Evolutionary conservation across 768 basidiomycete genomes (phyloP).

Genomic region (Gelatoporia subvermispora): DNA sequence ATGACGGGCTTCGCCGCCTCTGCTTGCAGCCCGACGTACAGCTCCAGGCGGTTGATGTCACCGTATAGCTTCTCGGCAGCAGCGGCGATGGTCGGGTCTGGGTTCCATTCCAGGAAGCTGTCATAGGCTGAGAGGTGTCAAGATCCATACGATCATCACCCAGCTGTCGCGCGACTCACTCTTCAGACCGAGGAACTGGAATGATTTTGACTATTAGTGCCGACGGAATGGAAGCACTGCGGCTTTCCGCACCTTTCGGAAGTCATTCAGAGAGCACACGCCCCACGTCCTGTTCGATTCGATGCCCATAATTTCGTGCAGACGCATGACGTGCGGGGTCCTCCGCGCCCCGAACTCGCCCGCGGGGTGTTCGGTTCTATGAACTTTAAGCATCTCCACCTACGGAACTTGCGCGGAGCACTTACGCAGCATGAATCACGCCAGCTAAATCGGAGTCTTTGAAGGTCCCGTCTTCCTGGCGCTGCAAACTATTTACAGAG

Average conservation of each 20-base stretch:
- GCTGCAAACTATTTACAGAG: constrained; percentile 59
- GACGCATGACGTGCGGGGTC: constrained; percentile 63
- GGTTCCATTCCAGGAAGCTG: constrained; percentile 80
- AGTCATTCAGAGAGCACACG: constrained; percentile 80
- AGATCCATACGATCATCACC: too few relatives aligned
- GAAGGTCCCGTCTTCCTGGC: constrained; percentile 58
- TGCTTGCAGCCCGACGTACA: constrained; percentile 78
- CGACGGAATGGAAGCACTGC: neutral
- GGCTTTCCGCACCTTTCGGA: constrained; percentile 48
- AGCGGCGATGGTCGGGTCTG: constrained; percentile 58
- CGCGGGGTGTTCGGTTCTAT: constrained; percentile 67
- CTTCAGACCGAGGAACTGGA: constrained; percentile 70
- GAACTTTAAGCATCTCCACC: neutral
- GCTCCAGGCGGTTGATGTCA: constrained; percentile 68
- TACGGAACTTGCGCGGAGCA: constrained; percentile 6
- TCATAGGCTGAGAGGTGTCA: constrained; percentile 45
- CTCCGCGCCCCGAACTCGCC: constrained; percentile 72
- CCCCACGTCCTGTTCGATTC: constrained; percentile 75
- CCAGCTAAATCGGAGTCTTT: constrained; percentile 67
- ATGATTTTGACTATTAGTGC: neutral
- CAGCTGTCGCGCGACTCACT: constrained; percentile 34
- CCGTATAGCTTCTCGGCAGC: constrained; percentile 78
- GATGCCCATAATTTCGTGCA: constrained; percentile 85
- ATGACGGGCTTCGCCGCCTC: constrained; percentile 72
- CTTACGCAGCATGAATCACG: constrained; percentile 64